A percentile compares a stretch with the other conserved stretches of the same genome.
Conservation (phyloP, 345 rosid genomes). For the thale cress (Arabidopsis thaliana) region DNA sequence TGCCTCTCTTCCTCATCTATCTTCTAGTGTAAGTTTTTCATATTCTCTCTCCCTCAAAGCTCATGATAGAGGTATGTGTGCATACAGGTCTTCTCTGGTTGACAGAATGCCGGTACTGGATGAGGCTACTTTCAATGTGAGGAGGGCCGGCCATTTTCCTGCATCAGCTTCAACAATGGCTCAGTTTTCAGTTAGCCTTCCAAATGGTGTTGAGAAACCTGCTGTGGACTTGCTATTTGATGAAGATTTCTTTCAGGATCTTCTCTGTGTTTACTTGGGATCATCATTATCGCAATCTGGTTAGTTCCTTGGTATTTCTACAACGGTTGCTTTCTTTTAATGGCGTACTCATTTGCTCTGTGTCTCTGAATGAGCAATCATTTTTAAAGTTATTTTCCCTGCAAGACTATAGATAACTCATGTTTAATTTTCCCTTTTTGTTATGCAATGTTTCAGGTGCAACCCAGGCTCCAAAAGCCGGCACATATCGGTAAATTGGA, state of each 20-base stretch:
- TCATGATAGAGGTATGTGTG: conserved; percentile 45
- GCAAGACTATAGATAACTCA: conserved; percentile 7
- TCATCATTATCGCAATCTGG: conserved; percentile 65
- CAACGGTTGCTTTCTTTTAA: conserved; percentile 5
- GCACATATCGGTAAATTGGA: conserved; percentile 75
- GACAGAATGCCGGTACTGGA: conserved; percentile 99
- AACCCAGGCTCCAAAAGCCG: no score
- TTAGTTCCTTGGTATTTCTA: conserved; percentile 47
- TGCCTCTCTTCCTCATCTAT: conserved; percentile 18
- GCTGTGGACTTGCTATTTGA: conserved; percentile 84
- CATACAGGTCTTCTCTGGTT: conserved; percentile 77
- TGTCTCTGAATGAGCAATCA: conserved; percentile 8
- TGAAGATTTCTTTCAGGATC: conserved; percentile 88
- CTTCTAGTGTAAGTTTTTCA: conserved; percentile 13
- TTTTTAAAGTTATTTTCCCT: background rate
- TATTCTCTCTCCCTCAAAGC: conserved; percentile 24
- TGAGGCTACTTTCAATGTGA: conserved; percentile 88
- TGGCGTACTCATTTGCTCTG: conserved; percentile 6
- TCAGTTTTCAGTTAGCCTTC: conserved; percentile 70
- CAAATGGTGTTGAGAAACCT: conserved; percentile 82
- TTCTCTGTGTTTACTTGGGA: conserved; percentile 80
- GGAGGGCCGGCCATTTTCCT: conserved; percentile 84
- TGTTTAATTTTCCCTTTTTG: background rate
- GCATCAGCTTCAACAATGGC: conserved; percentile 58
- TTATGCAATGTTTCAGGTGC: conserved; percentile 49